A percentile compares a stretch with the other conserved stretches of the same genome.
phyloP scores from a whole-genome alignment of 192 early-diverging fungal species.

The Phycomyces blakesleeanus region DNA sequence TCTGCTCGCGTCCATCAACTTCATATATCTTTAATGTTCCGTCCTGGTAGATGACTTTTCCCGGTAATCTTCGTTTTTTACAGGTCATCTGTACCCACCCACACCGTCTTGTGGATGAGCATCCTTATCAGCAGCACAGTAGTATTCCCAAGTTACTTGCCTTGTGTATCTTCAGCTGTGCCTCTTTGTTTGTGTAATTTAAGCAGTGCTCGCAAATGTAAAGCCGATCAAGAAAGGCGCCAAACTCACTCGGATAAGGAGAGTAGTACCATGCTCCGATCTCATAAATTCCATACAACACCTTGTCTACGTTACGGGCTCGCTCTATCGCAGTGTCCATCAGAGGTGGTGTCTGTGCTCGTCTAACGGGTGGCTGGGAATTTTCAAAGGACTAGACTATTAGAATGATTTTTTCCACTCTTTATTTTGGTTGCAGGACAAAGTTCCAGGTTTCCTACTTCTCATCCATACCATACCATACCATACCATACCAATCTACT shows the following conservation, averaged over 20 bases:
- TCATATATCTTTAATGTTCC: conserved; percentile 67
- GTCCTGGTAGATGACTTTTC: conserved; percentile 78
- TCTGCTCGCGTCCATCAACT: conserved; percentile 83
- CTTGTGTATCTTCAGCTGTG: conserved; percentile 62
- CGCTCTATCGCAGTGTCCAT: conserved; percentile 12
- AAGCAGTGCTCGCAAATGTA: conserved; percentile 92
- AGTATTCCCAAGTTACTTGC: conserved; percentile 22
- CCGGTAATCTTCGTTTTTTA: conserved; percentile 63
- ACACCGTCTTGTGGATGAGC: conserved; percentile 7
- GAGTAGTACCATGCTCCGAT: conserved; percentile 94
- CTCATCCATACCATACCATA: no score
- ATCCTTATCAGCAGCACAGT: neutral
- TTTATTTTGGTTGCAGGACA: no score
- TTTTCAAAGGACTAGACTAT: neutral
- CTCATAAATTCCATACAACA: conserved; percentile 75
- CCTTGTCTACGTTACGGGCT: conserved; percentile 40
- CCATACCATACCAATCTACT: no score
- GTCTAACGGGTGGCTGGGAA: neutral
- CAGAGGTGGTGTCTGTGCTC: conserved; percentile 6
- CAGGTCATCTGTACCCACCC: conserved; percentile 38
- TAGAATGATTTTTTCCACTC: no score
- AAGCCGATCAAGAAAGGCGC: conserved; percentile 55
- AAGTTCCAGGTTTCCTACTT: no score
- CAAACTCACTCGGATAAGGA: conserved; percentile 91
- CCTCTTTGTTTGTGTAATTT: conserved; percentile 84